Base-by-base conservation (phyloP, 2,329 filamentous ascomycete species). In the Verticillium tricorpus region DNA sequence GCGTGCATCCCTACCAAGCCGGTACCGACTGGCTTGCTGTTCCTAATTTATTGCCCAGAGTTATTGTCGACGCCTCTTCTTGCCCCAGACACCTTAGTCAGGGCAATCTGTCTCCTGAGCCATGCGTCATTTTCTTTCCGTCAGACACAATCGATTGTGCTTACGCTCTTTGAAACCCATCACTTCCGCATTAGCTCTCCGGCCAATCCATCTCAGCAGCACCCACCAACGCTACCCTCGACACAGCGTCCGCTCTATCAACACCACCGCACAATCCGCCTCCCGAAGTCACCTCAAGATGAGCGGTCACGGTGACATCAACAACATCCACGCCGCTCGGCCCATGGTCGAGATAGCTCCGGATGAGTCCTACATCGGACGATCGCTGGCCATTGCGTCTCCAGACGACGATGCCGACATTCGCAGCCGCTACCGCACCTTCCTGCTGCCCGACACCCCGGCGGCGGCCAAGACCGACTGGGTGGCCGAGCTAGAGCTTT, bases 401-500 rank as follows among this genome's bases (percentile, higher is more conserved):
- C 62, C 64, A 0, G 75, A 86, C 60, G 85, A 87, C 64, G 79
- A 84, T 59, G 9, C 69, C 0, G 64, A 69, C 1, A 71, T 82
- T 19, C 76, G 85, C 39, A 63, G 72, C 54, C 77, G 70, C 57
- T 88, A 88, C 67, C 78, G 86, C 1, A 85, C 85, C 0, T 89
- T 87, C 63, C 69, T 89, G 4, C 72, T 83, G 1, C 67, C 73
- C 39, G 70, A 76, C 0, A 68, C 73, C 14, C 37, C 37, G 2
- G 60, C 74, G 3, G 66, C 73, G 11, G 62, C 68, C 1, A 5
- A n/a, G n/a, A 69, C 71, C 15, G 85, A 89, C 70, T 89, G 86
- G 87, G 72, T 88, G 25, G 73, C 76, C 0, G 64, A 76, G 40
- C 72, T 89, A 3, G 86, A 89, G 67, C 72, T 89, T 5, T 78